Conservation (phyloP, 1,139 yeast genomes). For the Wickerhamiella infanticola region DNA sequence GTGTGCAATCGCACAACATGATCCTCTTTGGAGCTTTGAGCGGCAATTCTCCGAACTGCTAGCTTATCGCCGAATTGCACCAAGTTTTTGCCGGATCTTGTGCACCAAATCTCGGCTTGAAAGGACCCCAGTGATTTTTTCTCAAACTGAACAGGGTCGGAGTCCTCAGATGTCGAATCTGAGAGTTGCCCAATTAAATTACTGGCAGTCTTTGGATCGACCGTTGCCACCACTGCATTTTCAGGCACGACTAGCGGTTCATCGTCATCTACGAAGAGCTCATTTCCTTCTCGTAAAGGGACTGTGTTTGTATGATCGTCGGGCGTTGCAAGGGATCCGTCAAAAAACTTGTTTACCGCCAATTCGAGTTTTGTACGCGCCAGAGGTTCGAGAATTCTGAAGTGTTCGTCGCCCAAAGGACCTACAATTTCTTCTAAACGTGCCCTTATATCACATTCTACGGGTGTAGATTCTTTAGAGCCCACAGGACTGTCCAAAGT, state of each 20-base stretch:
- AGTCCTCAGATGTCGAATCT: not conserved
- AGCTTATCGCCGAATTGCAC: conserved; percentile 37
- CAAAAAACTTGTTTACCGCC: conserved; percentile 21
- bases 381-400: conserved; percentile 11
- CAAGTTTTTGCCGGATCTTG: conserved; percentile 49
- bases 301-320: not conserved
- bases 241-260: not conserved
- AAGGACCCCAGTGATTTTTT: conserved; percentile 36
- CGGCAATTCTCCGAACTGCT: conserved; percentile 21
- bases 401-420: conserved; percentile 9
- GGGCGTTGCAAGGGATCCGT: conserved; percentile 5
- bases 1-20: conserved; percentile 23
- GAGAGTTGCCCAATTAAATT: not conserved
- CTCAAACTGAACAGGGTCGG: not conserved
- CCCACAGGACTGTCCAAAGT: not conserved
- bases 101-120: conserved; percentile 69
- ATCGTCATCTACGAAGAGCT: not conserved
- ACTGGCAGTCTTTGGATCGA: too few relatives aligned
- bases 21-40: conserved; percentile 13
- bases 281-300: not conserved
- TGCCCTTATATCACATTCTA: conserved; percentile 7
- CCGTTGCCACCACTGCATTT: not conserved
- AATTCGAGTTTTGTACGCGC: conserved; percentile 19
- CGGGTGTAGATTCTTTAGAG: not conserved
- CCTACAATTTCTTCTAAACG: conserved; percentile 19